Base-by-base conservation (phyloP, 129 eudicot species). In the Lactuca saligna region DNA sequence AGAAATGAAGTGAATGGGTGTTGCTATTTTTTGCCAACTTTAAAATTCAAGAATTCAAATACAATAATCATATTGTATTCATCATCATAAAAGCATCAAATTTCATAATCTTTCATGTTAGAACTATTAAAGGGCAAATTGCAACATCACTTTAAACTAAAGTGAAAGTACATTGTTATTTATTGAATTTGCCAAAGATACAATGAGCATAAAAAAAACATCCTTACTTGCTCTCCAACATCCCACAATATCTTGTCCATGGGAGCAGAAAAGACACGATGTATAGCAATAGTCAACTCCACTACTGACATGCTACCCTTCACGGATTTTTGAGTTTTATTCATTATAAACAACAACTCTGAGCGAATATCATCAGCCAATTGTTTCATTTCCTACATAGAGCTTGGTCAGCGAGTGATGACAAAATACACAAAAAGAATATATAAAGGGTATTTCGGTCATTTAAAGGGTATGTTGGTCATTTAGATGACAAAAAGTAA, bases 241-340 rank as follows among this genome's bases (percentile, higher is more conserved):
- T 91, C 98, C 98, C 98, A 91, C 54, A 88, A 78, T 79, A 91
- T 88, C 74, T 88, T 91, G 84, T 91, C 98, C 85, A 84, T 74
- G 37, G 98, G 98, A 56, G 94, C 82, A 31, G 85, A 82, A 82
- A 91, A 91, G 34, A 88, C 96, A 75, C 81, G 85, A 69, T 91
- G 98, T 42, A 91, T 80, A 31, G 98, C 98, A 72, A 91, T 79
- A n/a, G 98, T 88, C 70, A 91, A 82, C 71, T 91, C 98, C 29
- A 86, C 96, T 39, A 79, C 95, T 46, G 96, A 78, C 78, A 88
- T 69, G 80, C 98, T 88, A 39, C 83, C 78, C 75, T 64, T 78
- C 42, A 80, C 62, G 11, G 87, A 75, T 66, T 78, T 86, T 55
- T 86, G 77, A 54, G 84, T 75, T 68, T 84, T 79, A 34, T 91